Conservation (phyloP, 1,139 yeast species). For the Candida dubliniensis region DNA sequence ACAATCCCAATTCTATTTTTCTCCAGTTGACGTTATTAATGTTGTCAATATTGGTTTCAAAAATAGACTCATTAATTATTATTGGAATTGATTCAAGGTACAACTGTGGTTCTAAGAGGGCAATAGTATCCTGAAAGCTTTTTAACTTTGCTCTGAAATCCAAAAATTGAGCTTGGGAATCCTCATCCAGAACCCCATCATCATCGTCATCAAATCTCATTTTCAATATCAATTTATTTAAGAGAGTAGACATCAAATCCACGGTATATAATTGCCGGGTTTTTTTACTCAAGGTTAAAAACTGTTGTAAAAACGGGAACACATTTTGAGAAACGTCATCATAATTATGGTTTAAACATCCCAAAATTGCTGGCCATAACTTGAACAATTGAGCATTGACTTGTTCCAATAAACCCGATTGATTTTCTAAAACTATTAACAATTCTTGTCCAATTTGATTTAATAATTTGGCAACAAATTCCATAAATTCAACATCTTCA, state of each 20-base stretch:
- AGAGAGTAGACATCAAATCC: conserved; percentile 60
- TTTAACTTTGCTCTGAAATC: conserved; percentile 76
- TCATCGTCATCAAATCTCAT: conserved; percentile 77
- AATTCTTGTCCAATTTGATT: conserved; percentile 78
- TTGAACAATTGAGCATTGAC: conserved; percentile 31
- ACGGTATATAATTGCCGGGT: conserved; percentile 33
- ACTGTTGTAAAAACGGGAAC: conserved; percentile 76
- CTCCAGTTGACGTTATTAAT: conserved; percentile 58
- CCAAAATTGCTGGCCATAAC: conserved; percentile 72
- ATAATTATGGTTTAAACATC: conserved; percentile 74
- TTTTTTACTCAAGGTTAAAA: conserved; percentile 69
- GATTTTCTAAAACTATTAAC: conserved; percentile 59
- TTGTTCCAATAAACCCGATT: conserved; percentile 46
- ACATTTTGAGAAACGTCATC: conserved; percentile 87
- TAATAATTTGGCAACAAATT: conserved; percentile 70
- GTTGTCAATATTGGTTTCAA: conserved; percentile 19
- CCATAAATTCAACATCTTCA: conserved; percentile 64
- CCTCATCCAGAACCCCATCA: conserved; percentile 63
- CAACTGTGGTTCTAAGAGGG: conserved; percentile 69
- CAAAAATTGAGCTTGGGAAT: conserved; percentile 69
- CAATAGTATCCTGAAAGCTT: conserved; percentile 82
- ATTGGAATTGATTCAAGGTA: conserved; percentile 69
- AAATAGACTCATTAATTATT: conserved; percentile 62
- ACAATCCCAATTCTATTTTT: conserved; percentile 81
- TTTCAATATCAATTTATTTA: conserved; percentile 71